These are phyloP conservation scores for Colletotrichum salicis DNA, from an alignment of 2,329 filamentous ascomycete genomes.

Conservation along the genomic window DNA sequence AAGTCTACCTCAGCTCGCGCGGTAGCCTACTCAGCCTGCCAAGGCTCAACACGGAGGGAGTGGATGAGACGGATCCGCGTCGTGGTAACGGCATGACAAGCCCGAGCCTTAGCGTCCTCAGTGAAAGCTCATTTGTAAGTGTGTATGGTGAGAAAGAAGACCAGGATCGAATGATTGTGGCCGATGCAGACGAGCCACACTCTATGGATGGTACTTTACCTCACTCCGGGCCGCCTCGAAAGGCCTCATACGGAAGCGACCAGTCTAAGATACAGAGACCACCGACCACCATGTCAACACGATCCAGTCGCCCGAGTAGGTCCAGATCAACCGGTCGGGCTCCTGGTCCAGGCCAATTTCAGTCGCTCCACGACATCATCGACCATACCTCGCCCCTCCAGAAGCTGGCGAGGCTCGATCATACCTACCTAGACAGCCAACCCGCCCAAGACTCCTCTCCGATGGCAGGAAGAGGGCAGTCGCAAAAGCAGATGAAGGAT, in stretches of 20 bases:
- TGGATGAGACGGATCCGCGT: slow-evolving; percentile 47
- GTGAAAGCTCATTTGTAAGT: slow-evolving; percentile 74
- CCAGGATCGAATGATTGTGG: slow-evolving; percentile 39
- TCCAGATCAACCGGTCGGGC: slow-evolving; percentile 46
- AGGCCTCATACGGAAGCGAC: slow-evolving; percentile 9
- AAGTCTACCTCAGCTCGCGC: slow-evolving; percentile 64
- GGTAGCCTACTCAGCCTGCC: slow-evolving; percentile 63
- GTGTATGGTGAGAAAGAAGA: slow-evolving; percentile 65
- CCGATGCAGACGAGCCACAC: slow-evolving; percentile 44
- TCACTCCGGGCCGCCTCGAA: slow-evolving; percentile 1
- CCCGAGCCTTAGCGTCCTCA: slow-evolving; percentile 71
- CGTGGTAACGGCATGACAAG: slow-evolving; percentile 58
- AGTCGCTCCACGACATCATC: slow-evolving; percentile 59
- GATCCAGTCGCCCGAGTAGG: slow-evolving; percentile 25
- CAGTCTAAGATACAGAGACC: background rate
- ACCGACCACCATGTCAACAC: background rate
- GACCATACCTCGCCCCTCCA: slow-evolving; percentile 61
- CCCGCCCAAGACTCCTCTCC: slow-evolving; percentile 42
- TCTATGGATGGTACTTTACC: slow-evolving; percentile 42
- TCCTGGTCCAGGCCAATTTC: slow-evolving; percentile 49
- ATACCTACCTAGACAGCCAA: slow-evolving; percentile 41
- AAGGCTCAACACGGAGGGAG: slow-evolving; percentile 55
- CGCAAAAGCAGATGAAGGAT: slow-evolving; percentile 49
- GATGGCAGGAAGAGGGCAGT: slow-evolving; percentile 35
- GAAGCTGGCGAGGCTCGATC: slow-evolving; percentile 57